A percentile compares a stretch with the other conserved stretches of the same genome.
These are phyloP conservation scores for Paraurostyla sp. DNA, from an alignment of 73 alveolate species.

Conservation along the genomic window DNA sequence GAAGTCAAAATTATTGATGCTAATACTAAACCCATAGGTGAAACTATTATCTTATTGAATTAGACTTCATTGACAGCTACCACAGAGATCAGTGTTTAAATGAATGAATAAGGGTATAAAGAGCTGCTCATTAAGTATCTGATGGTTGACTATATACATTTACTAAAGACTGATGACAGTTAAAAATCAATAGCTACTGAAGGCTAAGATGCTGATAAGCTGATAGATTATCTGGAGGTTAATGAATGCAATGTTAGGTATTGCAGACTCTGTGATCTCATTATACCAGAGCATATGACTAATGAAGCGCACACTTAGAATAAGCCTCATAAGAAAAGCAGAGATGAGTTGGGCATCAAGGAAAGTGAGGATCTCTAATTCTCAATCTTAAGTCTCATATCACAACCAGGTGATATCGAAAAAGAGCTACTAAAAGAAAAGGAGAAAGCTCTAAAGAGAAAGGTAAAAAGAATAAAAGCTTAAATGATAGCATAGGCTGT, in stretches of 20 bases:
- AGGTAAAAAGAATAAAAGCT: constrained; percentile 87
- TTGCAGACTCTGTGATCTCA: constrained; percentile 66
- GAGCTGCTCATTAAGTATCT: constrained; percentile 41
- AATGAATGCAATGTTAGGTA: background rate
- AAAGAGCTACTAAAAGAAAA: constrained; percentile 85
- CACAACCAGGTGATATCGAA: constrained; percentile 87
- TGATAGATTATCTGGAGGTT: constrained; percentile 23
- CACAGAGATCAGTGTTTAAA: background rate
- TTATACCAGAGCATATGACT: constrained; percentile 43
- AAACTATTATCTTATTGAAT: background rate
- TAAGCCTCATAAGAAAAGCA: constrained; percentile 66
- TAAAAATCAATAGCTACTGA: constrained; percentile 43
- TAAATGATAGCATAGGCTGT: constrained; percentile 84
- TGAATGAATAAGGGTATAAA: constrained; percentile 37
- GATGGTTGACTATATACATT: background rate
- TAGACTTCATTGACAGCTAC: background rate
- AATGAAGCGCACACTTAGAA: constrained; percentile 35
- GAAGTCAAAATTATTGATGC: background rate
- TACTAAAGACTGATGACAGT: constrained; percentile 48
- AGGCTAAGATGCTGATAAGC: constrained; percentile 15
- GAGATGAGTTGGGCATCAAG: constrained; percentile 71
- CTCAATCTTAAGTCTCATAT: constrained; percentile 75
- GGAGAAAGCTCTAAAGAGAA: constrained; percentile 87
- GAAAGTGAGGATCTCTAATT: constrained; percentile 58
- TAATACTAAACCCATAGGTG: background rate